Base-by-base conservation (phyloP, 257 asterid genomes). In the Solanum gracilifrons region DNA sequence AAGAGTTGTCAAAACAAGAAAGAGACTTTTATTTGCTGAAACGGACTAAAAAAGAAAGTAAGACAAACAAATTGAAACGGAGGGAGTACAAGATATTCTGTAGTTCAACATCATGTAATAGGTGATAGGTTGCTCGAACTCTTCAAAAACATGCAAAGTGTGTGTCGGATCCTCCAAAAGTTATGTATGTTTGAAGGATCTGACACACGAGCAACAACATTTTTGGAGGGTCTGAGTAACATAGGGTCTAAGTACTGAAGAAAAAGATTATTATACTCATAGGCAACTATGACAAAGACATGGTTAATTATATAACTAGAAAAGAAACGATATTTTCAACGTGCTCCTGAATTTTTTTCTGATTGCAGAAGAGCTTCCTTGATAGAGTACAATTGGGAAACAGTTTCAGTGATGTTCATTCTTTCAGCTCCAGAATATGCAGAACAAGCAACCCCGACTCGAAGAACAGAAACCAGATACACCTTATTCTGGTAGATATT, bases 391-490 rank as follows among this genome's bases (percentile, higher is more conserved):
- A 87, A 60, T 29, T 25, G 25, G 7, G 86, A 82, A 76, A 60
- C 73, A 62, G 87, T 88, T 62, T 90, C 90, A 10, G 86, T 85
- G 75, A 90, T 89, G 58, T 87, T 85, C 91, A 90, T 90, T 23
- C 91, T 80, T 64, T 89, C 88, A 35, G 71, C 25, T 51, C 89
- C 90, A 75, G 90, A 87, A 37, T 83, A 90, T 6, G 75, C 64
- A 5, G 90, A 89, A 66, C 91, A 90, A 87, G 87, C 90, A 76
- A 89, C 86, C 73, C 91, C 91, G 20, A 90, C 87, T 83, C 73
- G 82, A 88, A 90, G 85, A 9, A 90, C 80, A 58, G 92, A 83
- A 27, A 86, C 85, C 86, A 90, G 48, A 77, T 88, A 89, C 83
- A 15, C 90, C 31, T 20, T 33, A 39, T 43, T 84, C 87, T 66